Evolutionary conservation across 2,329 filamentous ascomycete species (phyloP), one percentile per base, ranked within the genome.

Genomic region (Aspergillus terreus): DNA sequence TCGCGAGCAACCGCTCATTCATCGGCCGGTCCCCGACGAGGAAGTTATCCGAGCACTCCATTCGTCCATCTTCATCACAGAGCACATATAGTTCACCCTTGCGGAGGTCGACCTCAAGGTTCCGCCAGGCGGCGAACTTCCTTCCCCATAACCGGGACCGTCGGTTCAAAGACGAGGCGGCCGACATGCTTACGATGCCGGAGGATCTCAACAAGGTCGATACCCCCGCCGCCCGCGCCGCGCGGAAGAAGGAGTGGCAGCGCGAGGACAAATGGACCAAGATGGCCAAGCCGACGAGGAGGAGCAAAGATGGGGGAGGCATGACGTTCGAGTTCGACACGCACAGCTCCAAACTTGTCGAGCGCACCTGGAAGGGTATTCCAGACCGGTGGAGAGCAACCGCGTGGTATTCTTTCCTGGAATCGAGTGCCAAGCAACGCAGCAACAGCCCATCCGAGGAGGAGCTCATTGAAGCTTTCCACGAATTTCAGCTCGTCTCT

Each of bases 341-440:
- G 35, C 84, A 81, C 57, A 88, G 87, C 67, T 80, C 88, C n/a
- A 92, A 96, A 69, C 77, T 99, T 41, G 85, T 96, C 52, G 87
- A 92, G 59, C 83, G 94, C 50, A 95, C 91, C 1, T 99, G 94
- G 94, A 99, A 99, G 69, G 94, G 94, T 27, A 96, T 99, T 57
- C 94, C 94, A 0, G 94, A 99, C 71, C 85, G 90, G 56, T 99
- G 94, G 94, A 87, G 94, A 47, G 83, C 87, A 30, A 87, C 90
- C 1, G 94, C 92, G 2, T 99, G 94, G 94, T 92, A 92, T 74
- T 90, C 91, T 4, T 99, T 99, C 67, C 80, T 99, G 25, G 81
- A 84, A 6, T 77, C 87, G 7, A 92, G 89, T 57, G 90, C 91
- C 32, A 85, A 82, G 64, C 82, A 79, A 55, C 78, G 82, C 56